Evolutionary conservation across 2,329 filamentous ascomycete species (phyloP).

Genomic region (Exophiala bonariae): DNA sequence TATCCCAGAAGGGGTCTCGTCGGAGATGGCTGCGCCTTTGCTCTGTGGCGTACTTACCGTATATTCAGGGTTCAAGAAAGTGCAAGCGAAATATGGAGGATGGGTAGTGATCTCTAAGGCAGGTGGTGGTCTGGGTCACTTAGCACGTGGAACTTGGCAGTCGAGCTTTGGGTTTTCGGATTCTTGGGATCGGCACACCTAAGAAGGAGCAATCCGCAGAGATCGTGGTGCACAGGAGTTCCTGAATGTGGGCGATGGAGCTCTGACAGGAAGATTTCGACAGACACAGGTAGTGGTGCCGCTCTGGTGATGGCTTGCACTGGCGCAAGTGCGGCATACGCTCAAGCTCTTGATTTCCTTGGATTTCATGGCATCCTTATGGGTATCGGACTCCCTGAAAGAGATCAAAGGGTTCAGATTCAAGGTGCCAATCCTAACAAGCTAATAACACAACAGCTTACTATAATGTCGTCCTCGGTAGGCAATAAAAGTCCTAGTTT

Average conservation of each 20-base stretch:
- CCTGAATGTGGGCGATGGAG: slow-evolving; percentile 47
- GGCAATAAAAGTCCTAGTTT: no score
- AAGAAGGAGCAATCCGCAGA: slow-evolving; percentile 58
- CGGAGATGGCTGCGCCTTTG: slow-evolving; percentile 64
- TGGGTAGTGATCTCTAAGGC: slow-evolving; percentile 42
- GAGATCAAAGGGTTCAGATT: no score
- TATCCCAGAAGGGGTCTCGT: slow-evolving; percentile 61
- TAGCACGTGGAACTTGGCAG: slow-evolving; percentile 60
- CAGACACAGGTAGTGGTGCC: slow-evolving; percentile 57
- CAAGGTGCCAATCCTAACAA: no score
- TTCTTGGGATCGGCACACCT: slow-evolving; percentile 65
- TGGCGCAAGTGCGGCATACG: slow-evolving; percentile 50
- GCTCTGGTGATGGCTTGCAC: slow-evolving; percentile 60
- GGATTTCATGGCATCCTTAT: slow-evolving; percentile 52
- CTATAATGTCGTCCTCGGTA: no score
- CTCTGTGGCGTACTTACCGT: slow-evolving; percentile 67
- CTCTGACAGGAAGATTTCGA: slow-evolving; percentile 55
- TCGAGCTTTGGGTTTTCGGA: slow-evolving; percentile 60
- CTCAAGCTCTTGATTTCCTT: slow-evolving; percentile 48
- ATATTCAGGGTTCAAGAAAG: slow-evolving; percentile 63
- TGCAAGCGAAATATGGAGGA: slow-evolving; percentile 56
- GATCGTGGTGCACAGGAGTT: slow-evolving; percentile 65
- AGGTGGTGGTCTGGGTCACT: slow-evolving; percentile 63
- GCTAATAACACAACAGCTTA: no score
- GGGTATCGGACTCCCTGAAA: slow-evolving; percentile 53